Evolutionary conservation across 2,329 filamentous ascomycete species (phyloP).

Genomic region (Colletotrichum eremochloae): DNA sequence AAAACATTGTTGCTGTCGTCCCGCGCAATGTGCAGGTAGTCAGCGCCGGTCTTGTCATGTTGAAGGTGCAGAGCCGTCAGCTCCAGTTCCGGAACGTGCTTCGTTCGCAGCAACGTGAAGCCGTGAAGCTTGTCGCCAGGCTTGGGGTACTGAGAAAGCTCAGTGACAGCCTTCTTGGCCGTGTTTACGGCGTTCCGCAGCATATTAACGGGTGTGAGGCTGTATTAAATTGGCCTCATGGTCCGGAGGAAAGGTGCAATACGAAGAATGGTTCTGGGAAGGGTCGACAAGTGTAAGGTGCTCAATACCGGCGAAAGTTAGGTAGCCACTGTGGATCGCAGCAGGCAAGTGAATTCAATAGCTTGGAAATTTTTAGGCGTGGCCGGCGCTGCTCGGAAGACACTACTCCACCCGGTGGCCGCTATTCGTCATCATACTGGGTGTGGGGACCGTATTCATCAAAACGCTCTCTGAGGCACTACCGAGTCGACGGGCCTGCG

Average conservation of each 20-base stretch:
- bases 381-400: constrained; percentile 14
- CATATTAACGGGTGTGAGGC: constrained; percentile 53
- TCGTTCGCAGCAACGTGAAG: constrained; percentile 89
- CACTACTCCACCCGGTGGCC: constrained; percentile 24
- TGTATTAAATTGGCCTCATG: constrained; percentile 7
- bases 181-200: constrained; percentile 63
- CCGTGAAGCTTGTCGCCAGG: constrained; percentile 90
- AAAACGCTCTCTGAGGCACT: constrained; percentile 31
- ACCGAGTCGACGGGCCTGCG: constrained; percentile 24
- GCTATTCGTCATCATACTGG: constrained; percentile 38
- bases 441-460: constrained; percentile 37
- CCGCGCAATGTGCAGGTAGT: constrained; percentile 94
- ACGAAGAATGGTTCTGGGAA: constrained; percentile 9
- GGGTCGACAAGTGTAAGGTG: constrained; percentile 2
- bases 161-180: constrained; percentile 76
- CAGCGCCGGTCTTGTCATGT: constrained; percentile 95
- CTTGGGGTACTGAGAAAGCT: constrained; percentile 80
- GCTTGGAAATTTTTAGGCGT: constrained; percentile 33
- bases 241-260: not conserved
- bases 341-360: constrained; percentile 19
- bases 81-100: constrained; percentile 94
- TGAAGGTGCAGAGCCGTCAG: constrained; percentile 90
- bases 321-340: constrained; percentile 26
- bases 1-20: constrained; percentile 99
- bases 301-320: not conserved